Evolutionary conservation across 2,329 filamentous ascomycete species (phyloP).

Genomic region (Pseudogymnoascus sp.): DNA sequence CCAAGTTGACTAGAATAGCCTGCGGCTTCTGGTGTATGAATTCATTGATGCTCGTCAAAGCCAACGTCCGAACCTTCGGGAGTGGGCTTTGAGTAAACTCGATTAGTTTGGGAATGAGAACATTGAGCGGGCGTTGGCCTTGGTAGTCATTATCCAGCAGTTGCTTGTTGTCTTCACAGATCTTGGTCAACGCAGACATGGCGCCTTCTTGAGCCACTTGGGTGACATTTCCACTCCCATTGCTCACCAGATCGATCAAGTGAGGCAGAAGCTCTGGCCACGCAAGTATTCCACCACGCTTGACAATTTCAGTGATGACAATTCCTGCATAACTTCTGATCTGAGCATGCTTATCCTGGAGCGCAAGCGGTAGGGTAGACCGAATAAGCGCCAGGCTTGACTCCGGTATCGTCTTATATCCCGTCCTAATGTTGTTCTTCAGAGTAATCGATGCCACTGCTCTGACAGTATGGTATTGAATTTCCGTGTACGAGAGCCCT

Average conservation of each 20-base stretch:
- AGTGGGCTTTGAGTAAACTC: conserved; percentile 73
- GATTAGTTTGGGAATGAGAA: conserved; percentile 84
- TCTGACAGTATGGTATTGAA: conserved; percentile 68
- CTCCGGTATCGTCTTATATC: conserved; percentile 70
- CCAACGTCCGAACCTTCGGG: conserved; percentile 70
- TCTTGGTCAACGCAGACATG: conserved; percentile 87
- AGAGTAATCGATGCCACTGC: conserved; percentile 88
- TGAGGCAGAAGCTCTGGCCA: conserved; percentile 90
- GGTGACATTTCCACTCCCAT: conserved; percentile 60
- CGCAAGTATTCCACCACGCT: conserved; percentile 72
- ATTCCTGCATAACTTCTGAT: conserved; percentile 87
- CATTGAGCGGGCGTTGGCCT: conserved; percentile 78
- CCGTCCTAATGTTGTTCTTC: conserved; percentile 80
- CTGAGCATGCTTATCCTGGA: conserved; percentile 74
- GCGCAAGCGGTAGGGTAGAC: conserved; percentile 65
- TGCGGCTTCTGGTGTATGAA: conserved; percentile 82
- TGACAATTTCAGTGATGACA: conserved; percentile 87
- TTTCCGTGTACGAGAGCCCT: conserved; percentile 50
- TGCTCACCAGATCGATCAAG: conserved; percentile 69
- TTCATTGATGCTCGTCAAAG: conserved; percentile 80
- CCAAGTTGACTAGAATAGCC: conserved; percentile 72
- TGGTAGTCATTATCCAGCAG: conserved; percentile 81
- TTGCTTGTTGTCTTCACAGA: conserved; percentile 92
- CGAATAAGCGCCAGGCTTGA: conserved; percentile 70
- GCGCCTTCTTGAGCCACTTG: conserved; percentile 79